Percentiles rank a stretch among this genome's conserved stretches.
Evolutionary conservation across 2,329 filamentous ascomycete genomes (phyloP).

Genomic region (Fusarium tricinctum): DNA sequence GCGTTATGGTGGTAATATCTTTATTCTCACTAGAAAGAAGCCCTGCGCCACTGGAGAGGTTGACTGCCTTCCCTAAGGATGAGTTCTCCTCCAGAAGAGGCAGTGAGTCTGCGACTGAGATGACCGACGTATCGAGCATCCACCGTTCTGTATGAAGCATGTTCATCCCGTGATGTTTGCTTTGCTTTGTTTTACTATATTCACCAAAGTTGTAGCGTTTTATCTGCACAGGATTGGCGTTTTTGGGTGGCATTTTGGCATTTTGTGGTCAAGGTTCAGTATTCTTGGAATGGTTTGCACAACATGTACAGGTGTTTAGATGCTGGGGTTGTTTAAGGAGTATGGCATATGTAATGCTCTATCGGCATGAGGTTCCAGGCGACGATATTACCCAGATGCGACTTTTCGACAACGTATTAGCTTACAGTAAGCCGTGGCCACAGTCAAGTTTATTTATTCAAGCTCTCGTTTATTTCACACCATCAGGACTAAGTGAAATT

Average conservation of each 20-base stretch:
- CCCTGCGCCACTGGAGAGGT: constrained; percentile 55
- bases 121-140: constrained; percentile 51
- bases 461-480: not conserved
- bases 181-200: not conserved
- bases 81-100: constrained; percentile 50
- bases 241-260: constrained; percentile 31
- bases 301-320: constrained; percentile 6
- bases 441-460: not conserved
- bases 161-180: not conserved
- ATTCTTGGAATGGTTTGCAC: not conserved
- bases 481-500: not conserved
- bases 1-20: constrained; percentile 60
- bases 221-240: constrained; percentile 8
- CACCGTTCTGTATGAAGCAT: constrained; percentile 36
- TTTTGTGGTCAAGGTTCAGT: constrained; percentile 21
- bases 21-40: constrained; percentile 60
- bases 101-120: constrained; percentile 57
- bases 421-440: not conserved
- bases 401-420: not conserved
- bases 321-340: not conserved
- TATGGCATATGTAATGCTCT: not conserved
- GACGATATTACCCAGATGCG: not conserved
- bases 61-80: constrained; percentile 50
- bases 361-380: not conserved
- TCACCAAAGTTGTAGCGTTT: not conserved